Conservation (phyloP, 345 rosid genomes). For the Ceriops decandra region DNA sequence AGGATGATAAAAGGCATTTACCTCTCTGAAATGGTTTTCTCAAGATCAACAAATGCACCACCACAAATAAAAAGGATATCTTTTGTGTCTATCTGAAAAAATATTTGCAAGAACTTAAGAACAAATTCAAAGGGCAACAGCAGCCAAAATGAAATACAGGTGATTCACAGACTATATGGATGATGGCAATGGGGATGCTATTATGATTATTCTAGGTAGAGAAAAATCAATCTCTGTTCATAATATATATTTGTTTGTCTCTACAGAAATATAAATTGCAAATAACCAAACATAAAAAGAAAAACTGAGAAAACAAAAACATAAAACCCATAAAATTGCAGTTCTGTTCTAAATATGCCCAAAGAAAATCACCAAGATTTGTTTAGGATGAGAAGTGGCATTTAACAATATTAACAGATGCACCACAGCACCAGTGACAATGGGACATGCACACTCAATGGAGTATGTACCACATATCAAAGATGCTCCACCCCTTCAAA, state of each 20-base stretch:
- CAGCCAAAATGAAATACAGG: neutral
- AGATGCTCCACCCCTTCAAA: neutral
- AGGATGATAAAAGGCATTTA: conserved; percentile 17
- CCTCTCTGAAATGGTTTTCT: conserved; percentile 94
- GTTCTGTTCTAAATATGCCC: too few species aligned
- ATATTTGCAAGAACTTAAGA: conserved; percentile 1
- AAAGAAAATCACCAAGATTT: too few species aligned
- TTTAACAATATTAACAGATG: too few species aligned
- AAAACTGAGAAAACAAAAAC: neutral
- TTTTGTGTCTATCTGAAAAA: conserved; percentile 79
- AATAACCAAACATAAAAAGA: neutral
- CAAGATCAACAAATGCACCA: conserved; percentile 92
- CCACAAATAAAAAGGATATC: conserved; percentile 95
- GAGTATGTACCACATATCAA: neutral
- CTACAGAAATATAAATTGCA: neutral
- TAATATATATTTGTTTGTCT: neutral
- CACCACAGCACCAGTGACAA: too few species aligned
- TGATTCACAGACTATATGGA: neutral
- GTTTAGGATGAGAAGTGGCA: too few species aligned
- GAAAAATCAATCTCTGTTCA: neutral
- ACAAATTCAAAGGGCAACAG: neutral
- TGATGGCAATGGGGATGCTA: neutral
- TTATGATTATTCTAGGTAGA: neutral
- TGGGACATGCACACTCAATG: neutral
- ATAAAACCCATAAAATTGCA: too few species aligned